Percentiles rank a stretch among this genome's conserved stretches.
Conservation (phyloP, 2,329 filamentous ascomycete species). For the Thelonectria rubi region DNA sequence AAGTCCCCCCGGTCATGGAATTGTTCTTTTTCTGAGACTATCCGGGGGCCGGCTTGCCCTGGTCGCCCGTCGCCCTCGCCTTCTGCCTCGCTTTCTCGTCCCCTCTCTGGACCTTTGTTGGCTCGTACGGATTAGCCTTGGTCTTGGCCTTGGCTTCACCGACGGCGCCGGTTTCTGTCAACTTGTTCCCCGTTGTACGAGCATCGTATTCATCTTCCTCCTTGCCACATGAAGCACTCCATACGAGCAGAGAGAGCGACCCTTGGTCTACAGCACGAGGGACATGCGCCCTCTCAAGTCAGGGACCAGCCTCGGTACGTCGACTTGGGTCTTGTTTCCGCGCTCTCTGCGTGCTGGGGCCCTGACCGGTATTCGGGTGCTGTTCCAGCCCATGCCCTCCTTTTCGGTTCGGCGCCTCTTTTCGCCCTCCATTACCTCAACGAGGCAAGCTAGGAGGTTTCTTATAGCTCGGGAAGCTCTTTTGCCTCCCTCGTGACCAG, state of each 20-base stretch:
- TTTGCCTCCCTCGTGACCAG: slow-evolving; percentile 24
- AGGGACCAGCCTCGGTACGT: slow-evolving; percentile 11
- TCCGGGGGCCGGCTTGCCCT: slow-evolving; percentile 27
- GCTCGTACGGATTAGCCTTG: slow-evolving; percentile 10
- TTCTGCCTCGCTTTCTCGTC: slow-evolving; percentile 3
- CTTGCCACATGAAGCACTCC: slow-evolving; percentile 11
- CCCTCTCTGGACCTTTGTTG: background rate
- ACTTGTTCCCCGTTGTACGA: slow-evolving; percentile 21
- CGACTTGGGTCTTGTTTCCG: slow-evolving; percentile 5
- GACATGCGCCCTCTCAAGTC: slow-evolving; percentile 2
- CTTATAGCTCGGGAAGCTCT: slow-evolving; percentile 20
- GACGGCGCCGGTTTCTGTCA: slow-evolving; percentile 25
- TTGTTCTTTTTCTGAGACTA: slow-evolving; percentile 43
- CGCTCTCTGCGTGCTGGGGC: slow-evolving; percentile 14
- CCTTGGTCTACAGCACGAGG: background rate
- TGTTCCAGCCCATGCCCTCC: slow-evolving; percentile 13
- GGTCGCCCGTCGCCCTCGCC: slow-evolving; percentile 11
- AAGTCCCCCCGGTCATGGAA: slow-evolving; percentile 39
- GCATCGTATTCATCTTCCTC: slow-evolving; percentile 21
- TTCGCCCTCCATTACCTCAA: slow-evolving; percentile 17
- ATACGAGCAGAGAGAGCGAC: slow-evolving; percentile 1
- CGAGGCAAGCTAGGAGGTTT: slow-evolving; percentile 22
- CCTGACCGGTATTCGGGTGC: slow-evolving; percentile 3
- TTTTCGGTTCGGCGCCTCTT: slow-evolving; percentile 13
- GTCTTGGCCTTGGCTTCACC: slow-evolving; percentile 13